phyloP scores from a whole-genome alignment of 805 yeast genomes.

The Clavispora vitiphila region DNA sequence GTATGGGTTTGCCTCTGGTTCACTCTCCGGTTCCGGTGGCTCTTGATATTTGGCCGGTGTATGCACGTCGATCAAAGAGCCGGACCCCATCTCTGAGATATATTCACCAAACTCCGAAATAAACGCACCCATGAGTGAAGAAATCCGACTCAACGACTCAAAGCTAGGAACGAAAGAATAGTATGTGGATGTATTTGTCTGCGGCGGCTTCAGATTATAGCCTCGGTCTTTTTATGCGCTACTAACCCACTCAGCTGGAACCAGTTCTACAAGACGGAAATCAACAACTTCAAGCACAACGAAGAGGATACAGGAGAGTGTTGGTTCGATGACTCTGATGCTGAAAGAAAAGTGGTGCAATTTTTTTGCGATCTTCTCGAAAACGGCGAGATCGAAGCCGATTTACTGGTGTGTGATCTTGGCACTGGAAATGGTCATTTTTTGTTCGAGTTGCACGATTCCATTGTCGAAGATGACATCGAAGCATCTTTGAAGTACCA shows the following conservation, averaged over 20 bases:
- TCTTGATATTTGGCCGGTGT: not conserved
- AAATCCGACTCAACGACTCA: conserved; percentile 60
- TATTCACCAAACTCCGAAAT: not conserved
- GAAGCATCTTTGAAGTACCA: conserved; percentile 19
- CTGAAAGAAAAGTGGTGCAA: conserved; percentile 78
- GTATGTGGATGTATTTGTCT: conserved; percentile 30
- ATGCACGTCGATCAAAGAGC: not conserved
- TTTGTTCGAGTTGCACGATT: conserved; percentile 62
- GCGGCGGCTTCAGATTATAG: too few relatives aligned
- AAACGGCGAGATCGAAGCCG: conserved; percentile 11
- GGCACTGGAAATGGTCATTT: conserved; percentile 98
- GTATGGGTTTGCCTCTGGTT: too few relatives aligned
- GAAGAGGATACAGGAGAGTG: conserved; percentile 88
- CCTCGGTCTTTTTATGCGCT: not conserved
- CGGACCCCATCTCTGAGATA: not conserved
- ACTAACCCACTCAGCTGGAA: conserved; percentile 62
- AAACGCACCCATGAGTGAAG: conserved; percentile 9
- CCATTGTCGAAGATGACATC: conserved; percentile 50
- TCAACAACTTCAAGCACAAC: conserved; percentile 64
- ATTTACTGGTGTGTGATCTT: conserved; percentile 58
- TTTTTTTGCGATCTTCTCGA: conserved; percentile 46
- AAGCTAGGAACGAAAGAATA: conserved; percentile 83
- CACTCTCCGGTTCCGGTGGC: not conserved
- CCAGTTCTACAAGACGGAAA: conserved; percentile 72
- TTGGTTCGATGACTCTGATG: conserved; percentile 96